phyloP scores from a whole-genome alignment of 352 stramenopile species.

The Saprolegnia parasitica region DNA sequence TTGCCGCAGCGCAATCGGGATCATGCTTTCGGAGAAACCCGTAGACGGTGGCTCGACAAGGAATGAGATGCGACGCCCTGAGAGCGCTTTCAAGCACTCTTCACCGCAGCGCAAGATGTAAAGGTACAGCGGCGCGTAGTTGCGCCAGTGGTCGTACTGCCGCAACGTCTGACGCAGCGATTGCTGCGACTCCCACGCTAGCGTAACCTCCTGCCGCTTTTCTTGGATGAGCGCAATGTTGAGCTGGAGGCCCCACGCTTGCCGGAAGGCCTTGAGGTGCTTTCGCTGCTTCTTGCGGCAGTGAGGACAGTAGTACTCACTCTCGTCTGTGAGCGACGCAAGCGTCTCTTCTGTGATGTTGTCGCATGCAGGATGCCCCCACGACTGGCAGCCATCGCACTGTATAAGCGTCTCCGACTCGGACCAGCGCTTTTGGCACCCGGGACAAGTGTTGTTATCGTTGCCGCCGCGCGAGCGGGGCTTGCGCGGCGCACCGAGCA shows the following conservation, averaged over 20 bases:
- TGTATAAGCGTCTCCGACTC: slow-evolving; percentile 82
- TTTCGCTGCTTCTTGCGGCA: slow-evolving; percentile 59
- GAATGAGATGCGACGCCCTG: slow-evolving; percentile 49
- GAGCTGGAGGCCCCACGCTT: slow-evolving; percentile 61
- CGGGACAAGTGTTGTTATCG: slow-evolving; percentile 51
- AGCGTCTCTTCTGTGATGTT: slow-evolving; percentile 29
- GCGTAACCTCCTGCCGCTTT: slow-evolving; percentile 52
- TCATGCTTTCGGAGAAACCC: not conserved
- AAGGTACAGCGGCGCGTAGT: slow-evolving; percentile 73
- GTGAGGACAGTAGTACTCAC: slow-evolving; percentile 71
- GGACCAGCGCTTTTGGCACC: slow-evolving; percentile 64
- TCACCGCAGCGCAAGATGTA: slow-evolving; percentile 77
- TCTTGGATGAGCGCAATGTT: slow-evolving; percentile 67
- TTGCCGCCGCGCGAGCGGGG: not conserved
- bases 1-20: slow-evolving; percentile 65
- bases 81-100: slow-evolving; percentile 74
- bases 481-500: not conserved
- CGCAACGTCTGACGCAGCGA: slow-evolving; percentile 47
- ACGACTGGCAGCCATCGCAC: slow-evolving; percentile 81
- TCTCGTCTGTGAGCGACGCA: slow-evolving; percentile 45
- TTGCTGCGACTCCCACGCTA: slow-evolving; percentile 64
- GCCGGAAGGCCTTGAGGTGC: slow-evolving; percentile 40
- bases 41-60: not conserved
- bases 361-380: slow-evolving; percentile 79
- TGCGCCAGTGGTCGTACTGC: slow-evolving; percentile 68